Conservation (phyloP, 2,329 filamentous ascomycete genomes). For the Fusarium verticillioides region DNA sequence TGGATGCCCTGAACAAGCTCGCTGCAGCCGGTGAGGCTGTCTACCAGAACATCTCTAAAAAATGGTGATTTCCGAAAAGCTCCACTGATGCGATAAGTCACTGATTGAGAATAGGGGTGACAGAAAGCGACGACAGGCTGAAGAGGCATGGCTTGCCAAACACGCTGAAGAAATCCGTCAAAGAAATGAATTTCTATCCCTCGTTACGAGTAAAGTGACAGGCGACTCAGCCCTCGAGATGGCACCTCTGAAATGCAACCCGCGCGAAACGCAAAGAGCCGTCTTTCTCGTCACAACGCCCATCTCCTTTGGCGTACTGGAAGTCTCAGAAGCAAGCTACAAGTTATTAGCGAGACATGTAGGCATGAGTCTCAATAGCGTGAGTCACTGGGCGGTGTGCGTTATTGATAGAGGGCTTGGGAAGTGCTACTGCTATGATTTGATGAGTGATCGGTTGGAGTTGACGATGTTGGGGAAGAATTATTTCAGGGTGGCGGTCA, state of each 20-base stretch:
- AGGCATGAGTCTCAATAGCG: constrained; percentile 42
- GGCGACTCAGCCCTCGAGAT: constrained; percentile 38
- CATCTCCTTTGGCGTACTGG: constrained; percentile 37
- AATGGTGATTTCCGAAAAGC: constrained; percentile 17
- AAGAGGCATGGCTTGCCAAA: constrained; percentile 12
- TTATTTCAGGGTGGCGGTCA: constrained; percentile 37
- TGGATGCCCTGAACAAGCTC: constrained; percentile 32
- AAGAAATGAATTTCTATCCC: constrained; percentile 31
- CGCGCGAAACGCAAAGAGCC: constrained; percentile 27
- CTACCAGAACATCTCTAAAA: constrained; percentile 32
- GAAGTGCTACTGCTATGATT: constrained; percentile 39
- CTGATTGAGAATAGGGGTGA: constrained; percentile 10
- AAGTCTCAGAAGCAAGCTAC: constrained; percentile 39
- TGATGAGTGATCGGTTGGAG: constrained; percentile 43
- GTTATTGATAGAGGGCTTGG: constrained; percentile 39
- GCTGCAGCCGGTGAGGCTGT: constrained; percentile 26
- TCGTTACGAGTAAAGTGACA: constrained; percentile 33
- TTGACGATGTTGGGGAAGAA: constrained; percentile 39
- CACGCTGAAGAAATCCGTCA: constrained; percentile 31
- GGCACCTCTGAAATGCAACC: constrained; percentile 30
- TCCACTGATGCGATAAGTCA: not conserved
- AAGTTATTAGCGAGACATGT: constrained; percentile 38
- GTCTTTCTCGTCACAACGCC: constrained; percentile 41
- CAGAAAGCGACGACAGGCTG: constrained; percentile 4
- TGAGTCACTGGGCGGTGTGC: constrained; percentile 44